Evolutionary conservation across 73 alveolate species (phyloP).

Genomic region (Symbiodinium pilosum): DNA sequence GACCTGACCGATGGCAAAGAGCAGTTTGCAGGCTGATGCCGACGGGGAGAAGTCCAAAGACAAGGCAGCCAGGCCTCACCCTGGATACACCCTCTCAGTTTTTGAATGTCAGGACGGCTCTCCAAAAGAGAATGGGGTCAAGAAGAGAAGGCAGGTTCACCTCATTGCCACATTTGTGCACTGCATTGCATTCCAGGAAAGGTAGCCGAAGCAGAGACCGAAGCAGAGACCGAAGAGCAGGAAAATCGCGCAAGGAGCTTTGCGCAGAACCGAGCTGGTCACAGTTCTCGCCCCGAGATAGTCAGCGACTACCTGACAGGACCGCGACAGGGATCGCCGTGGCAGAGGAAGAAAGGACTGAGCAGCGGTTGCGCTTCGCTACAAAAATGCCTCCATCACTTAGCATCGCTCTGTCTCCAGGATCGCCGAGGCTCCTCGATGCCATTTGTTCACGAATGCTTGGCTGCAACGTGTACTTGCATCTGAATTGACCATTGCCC

Average conservation of each 20-base stretch:
- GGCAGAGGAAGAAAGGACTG: constrained; percentile 2
- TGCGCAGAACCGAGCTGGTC: background rate
- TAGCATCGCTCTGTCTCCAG: background rate
- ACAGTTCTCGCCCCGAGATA: background rate
- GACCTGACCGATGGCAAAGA: background rate
- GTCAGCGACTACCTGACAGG: background rate
- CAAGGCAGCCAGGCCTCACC: too few species aligned
- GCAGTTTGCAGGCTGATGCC: background rate
- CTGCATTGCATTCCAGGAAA: background rate
- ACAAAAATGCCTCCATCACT: too few species aligned
- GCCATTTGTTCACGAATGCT: too few species aligned
- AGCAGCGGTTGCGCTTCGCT: background rate
- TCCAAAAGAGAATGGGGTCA: background rate
- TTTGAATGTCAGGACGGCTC: background rate
- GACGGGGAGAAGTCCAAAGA: background rate
- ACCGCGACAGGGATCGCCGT: constrained; percentile 1
- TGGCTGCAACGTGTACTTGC: too few species aligned
- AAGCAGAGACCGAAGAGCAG: background rate
- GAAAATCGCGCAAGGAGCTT: background rate
- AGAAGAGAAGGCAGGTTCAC: background rate
- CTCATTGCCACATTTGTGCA: too few species aligned
- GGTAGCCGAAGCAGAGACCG: background rate
- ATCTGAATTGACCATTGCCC: too few species aligned
- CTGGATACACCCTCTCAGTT: background rate
- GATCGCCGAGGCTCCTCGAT: constrained; percentile 18